These are phyloP conservation scores for Basidioascus undulatus DNA, from an alignment of 768 basidiomycete genomes.

Conservation along the genomic window DNA sequence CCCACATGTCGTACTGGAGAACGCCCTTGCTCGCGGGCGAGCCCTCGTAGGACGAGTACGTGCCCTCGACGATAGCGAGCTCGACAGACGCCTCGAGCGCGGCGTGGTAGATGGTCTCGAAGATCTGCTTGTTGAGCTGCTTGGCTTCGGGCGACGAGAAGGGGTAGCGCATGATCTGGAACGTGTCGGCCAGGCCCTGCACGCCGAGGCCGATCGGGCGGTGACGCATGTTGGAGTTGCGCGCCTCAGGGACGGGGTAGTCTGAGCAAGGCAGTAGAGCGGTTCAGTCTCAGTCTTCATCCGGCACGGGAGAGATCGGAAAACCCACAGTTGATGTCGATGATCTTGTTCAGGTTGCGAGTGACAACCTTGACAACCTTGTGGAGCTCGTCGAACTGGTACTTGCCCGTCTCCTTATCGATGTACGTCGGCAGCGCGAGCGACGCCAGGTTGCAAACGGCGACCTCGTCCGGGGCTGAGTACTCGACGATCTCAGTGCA, in stretches of 20 bases:
- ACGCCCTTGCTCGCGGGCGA: constrained; percentile 71
- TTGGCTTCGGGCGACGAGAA: constrained; percentile 77
- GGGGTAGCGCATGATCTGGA: constrained; percentile 89
- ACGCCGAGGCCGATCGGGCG: constrained; percentile 94
- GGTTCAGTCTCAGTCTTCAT: no score
- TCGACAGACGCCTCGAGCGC: constrained; percentile 78
- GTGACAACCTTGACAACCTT: constrained; percentile 81
- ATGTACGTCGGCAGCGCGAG: constrained; percentile 85
- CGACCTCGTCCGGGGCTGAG: constrained; percentile 86
- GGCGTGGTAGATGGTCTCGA: constrained; percentile 96
- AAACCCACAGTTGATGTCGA: constrained; percentile 34
- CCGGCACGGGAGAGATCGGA: background rate
- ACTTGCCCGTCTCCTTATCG: constrained; percentile 28
- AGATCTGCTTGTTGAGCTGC: constrained; percentile 78
- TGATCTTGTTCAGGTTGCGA: constrained; percentile 78
- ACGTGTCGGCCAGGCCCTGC: constrained; percentile 89
- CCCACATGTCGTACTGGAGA: constrained; percentile 91
- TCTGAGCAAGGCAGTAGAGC: constrained; percentile 12
- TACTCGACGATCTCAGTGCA: constrained; percentile 99
- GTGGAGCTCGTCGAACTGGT: constrained; percentile 88
- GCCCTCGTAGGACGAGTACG: constrained; percentile 68
- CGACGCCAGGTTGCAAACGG: constrained; percentile 96
- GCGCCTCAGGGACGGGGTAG: constrained; percentile 81
- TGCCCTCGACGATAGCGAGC: constrained; percentile 28
- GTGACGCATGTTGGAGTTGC: constrained; percentile 82